Conservation (phyloP, 257 asterid species). For the Ocimum tenuiflorum region DNA sequence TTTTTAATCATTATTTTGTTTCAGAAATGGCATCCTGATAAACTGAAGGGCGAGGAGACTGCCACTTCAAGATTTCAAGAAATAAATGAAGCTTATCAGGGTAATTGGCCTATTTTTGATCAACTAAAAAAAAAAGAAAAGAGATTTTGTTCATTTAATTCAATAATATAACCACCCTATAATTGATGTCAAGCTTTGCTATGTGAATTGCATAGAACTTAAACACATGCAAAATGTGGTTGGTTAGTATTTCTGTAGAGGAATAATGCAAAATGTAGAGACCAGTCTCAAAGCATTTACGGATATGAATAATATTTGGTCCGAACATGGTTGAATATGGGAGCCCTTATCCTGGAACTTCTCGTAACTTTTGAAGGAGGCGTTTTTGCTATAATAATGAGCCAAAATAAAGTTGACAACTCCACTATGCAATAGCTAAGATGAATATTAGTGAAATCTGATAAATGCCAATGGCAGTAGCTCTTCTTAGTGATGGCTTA, state of each 20-base stretch:
- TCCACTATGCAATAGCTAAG: background rate
- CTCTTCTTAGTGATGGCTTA: background rate
- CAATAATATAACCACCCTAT: too few relatives aligned
- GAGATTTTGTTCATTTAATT: background rate
- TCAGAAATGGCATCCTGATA: conserved; percentile 99
- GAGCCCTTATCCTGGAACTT: too few relatives aligned
- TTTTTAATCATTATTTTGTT: background rate
- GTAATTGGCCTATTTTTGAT: conserved; percentile 26
- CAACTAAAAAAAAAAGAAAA: too few relatives aligned
- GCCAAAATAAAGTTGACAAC: background rate
- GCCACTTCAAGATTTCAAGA: conserved; percentile 86
- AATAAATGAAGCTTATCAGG: conserved; percentile 82
- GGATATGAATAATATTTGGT: too few relatives aligned
- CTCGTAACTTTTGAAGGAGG: too few relatives aligned
- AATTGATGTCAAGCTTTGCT: too few relatives aligned
- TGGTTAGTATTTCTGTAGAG: background rate
- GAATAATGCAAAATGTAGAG: background rate
- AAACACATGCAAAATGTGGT: background rate
- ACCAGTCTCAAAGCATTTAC: too few relatives aligned
- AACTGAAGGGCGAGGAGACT: conserved; percentile 60
- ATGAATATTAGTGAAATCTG: background rate
- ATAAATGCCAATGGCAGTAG: background rate
- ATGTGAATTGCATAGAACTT: too few relatives aligned
- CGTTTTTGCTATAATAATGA: background rate
- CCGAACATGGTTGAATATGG: too few relatives aligned